These are phyloP conservation scores for Stephania yunnanensis DNA, from an alignment of 164 flowering plant genomes.

Conservation along the genomic window DNA sequence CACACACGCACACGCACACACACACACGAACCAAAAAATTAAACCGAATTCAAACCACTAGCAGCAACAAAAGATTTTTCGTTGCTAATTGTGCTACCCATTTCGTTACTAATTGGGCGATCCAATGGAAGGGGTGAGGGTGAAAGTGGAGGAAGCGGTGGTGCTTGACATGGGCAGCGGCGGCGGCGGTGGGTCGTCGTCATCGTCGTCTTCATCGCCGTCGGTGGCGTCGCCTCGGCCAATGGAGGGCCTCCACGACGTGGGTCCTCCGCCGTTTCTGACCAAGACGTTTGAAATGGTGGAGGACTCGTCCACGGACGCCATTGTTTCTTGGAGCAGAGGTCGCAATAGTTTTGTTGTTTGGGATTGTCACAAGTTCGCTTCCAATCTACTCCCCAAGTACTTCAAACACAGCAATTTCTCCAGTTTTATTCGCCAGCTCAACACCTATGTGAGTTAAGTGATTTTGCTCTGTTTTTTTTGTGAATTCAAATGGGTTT, in stretches of 20 bases:
- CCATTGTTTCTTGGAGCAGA: slow-evolving; percentile 15
- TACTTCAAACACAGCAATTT: slow-evolving; percentile 17
- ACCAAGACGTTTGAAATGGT: slow-evolving; percentile 18
- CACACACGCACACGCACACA: too few relatives aligned
- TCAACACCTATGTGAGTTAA: slow-evolving; percentile 17
- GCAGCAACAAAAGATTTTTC: too few relatives aligned
- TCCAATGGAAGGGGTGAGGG: slow-evolving; percentile 5
- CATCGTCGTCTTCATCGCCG: not conserved
- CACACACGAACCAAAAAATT: too few relatives aligned
- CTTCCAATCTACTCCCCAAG: slow-evolving; percentile 14
- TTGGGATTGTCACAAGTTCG: slow-evolving; percentile 13
- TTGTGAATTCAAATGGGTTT: not conserved
- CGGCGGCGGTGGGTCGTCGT: not conserved
- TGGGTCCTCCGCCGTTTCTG: slow-evolving; percentile 16
- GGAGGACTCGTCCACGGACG: slow-evolving; percentile 10
- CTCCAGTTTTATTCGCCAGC: slow-evolving; percentile 20
- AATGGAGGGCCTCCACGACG: slow-evolving; percentile 11
- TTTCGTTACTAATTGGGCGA: too few relatives aligned
- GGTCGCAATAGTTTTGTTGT: slow-evolving; percentile 16
- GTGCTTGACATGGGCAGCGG: not conserved
- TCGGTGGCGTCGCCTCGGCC: slow-evolving; percentile 1
- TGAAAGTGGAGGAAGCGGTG: slow-evolving; percentile 8
- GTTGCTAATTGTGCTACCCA: too few relatives aligned
- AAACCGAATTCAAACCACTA: too few relatives aligned
- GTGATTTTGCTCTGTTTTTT: not conserved